Base-by-base conservation (phyloP, 768 basidiomycete genomes). In the Termitomyces sp. region DNA sequence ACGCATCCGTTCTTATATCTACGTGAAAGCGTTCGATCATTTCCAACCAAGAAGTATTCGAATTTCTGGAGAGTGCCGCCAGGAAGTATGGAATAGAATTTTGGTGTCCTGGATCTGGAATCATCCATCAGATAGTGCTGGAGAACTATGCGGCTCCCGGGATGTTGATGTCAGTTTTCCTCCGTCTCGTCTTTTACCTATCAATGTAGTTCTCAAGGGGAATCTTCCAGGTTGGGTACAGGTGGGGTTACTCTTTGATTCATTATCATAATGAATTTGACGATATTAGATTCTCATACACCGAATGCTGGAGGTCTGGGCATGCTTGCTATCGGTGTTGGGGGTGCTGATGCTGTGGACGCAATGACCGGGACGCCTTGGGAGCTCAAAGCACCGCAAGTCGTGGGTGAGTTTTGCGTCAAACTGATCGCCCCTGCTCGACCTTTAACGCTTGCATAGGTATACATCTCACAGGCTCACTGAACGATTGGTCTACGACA, bases 241-340 rank as follows among this genome's bases (percentile, higher is more conserved):
- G 90, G 88, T 89, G 62, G 59, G 62, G 49, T 24, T 53, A 34
- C 12, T 35, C 9, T 44, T 21, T 19, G 32, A 42, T 32, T 28
- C 15, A 14, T 6, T 41, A 6, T 21, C 34, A 32, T 17, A 38
- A 15, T 28, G 19, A 28, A 34, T 43, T 60, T 57, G 30, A 56
- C 47, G 26, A 58, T 26, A 21, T 38, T 69, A 84, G 96, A 98
- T 70, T 95, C 92, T 22, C 97, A 99, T 70, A 98, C 97, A 1
- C 97, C 97, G 1, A 98, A 99, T 68, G 97, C 97, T 50, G 94
- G 96, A 53, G 97, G 97, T 28, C 82, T 99, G 49, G 96, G 97
- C 11, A 81, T 94, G 78, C 81, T 99, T 57, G 97, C 97, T 5
- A 97, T 98, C 52, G 97, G 97, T 50, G 96, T 99, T n/a, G 97